A percentile compares a stretch with the other conserved stretches of the same genome.
These are phyloP conservation scores for Theileria annulata DNA, from an alignment of 169 alveolate species.

Conservation along the genomic window DNA sequence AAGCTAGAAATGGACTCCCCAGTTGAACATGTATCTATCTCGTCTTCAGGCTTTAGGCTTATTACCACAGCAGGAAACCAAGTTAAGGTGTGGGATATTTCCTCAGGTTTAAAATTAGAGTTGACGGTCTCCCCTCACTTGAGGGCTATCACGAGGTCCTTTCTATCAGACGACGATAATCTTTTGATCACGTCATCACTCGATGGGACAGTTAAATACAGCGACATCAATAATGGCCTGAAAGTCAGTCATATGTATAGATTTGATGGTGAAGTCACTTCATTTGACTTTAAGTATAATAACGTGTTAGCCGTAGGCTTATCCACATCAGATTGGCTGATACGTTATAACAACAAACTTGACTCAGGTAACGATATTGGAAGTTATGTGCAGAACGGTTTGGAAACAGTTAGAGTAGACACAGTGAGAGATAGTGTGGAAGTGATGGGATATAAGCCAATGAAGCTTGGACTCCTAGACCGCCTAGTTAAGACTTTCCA, in stretches of 20 bases:
- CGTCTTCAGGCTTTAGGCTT: conserved; percentile 17
- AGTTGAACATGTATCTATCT: conserved; percentile 41
- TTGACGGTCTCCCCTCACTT: conserved; percentile 41
- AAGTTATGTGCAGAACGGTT: not conserved
- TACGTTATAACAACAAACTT: conserved; percentile 25
- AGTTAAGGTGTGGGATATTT: conserved; percentile 50
- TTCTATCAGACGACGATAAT: conserved; percentile 17
- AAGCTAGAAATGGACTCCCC: conserved; percentile 48
- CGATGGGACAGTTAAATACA: conserved; percentile 55
- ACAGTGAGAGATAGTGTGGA: conserved; percentile 5
- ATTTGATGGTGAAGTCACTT: conserved; percentile 26
- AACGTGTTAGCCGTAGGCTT: conserved; percentile 44
- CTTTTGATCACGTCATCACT: conserved; percentile 48
- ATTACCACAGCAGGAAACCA: conserved; percentile 46
- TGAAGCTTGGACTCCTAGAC: conserved; percentile 49
- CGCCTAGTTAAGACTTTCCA: conserved; percentile 62
- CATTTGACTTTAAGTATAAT: conserved; percentile 39
- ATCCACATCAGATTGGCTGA: conserved; percentile 46
- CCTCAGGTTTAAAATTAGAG: conserved; percentile 33
- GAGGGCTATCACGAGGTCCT: conserved; percentile 41
- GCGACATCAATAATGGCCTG: not conserved
- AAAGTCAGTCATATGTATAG: conserved; percentile 43
- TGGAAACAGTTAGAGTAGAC: conserved; percentile 11
- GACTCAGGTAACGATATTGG: conserved; percentile 8
- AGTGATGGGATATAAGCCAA: conserved; percentile 40